Evolutionary conservation across 2,329 filamentous ascomycete species (phyloP).

Genomic region (Pyricularia sp.): DNA sequence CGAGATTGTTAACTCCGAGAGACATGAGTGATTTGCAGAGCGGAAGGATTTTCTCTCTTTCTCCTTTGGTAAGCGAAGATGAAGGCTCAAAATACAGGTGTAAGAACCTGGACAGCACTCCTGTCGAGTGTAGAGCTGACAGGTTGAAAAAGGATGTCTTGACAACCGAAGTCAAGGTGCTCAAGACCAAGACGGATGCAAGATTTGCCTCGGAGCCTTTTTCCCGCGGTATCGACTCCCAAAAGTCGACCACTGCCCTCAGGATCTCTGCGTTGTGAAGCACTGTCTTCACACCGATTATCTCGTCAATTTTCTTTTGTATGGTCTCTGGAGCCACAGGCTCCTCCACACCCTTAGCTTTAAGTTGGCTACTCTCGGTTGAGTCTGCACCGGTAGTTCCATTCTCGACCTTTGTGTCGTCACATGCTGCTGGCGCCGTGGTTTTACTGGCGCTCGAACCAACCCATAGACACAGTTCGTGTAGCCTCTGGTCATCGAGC

Average conservation of each 20-base stretch:
- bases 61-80: slow-evolving; percentile 36
- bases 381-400: not conserved
- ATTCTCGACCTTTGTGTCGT: not conserved
- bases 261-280: slow-evolving; percentile 51
- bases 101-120: slow-evolving; percentile 54
- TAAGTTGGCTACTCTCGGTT: not conserved
- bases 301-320: slow-evolving; percentile 28
- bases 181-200: slow-evolving; percentile 51
- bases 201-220: slow-evolving; percentile 22
- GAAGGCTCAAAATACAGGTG: slow-evolving; percentile 43
- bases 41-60: slow-evolving; percentile 46
- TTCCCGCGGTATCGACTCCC: slow-evolving; percentile 45
- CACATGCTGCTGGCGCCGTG: not conserved
- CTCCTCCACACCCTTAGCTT: not conserved
- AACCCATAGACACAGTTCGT: slow-evolving; percentile 50
- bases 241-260: slow-evolving; percentile 48
- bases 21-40: slow-evolving; percentile 59
- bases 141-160: slow-evolving; percentile 56
- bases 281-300: slow-evolving; percentile 36
- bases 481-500: slow-evolving; percentile 62
- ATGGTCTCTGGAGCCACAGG: slow-evolving; percentile 9
- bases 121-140: slow-evolving; percentile 57
- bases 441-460: slow-evolving; percentile 10
- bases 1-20: slow-evolving; percentile 66
- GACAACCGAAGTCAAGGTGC: slow-evolving; percentile 45